Base-by-base conservation (phyloP, 495 filamentous ascomycete genomes). In the Trichoderma orchidacearum region DNA sequence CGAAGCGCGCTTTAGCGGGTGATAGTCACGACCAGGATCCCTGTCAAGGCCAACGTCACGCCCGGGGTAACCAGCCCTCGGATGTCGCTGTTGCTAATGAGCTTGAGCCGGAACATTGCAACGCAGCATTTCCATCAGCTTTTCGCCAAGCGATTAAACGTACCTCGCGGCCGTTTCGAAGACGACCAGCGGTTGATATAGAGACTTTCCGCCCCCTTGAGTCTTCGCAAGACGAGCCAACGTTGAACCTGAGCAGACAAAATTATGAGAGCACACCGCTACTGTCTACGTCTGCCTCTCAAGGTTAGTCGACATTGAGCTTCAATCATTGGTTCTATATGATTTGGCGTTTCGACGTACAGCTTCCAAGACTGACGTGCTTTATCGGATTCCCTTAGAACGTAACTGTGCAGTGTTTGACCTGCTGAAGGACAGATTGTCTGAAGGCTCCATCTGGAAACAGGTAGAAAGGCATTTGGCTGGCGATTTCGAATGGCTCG, bases 401-500 rank as follows among this genome's bases (percentile, higher is more conserved):
- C 41, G 18, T 8, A 25, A 25, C 18, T 18, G 21, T 27, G 41
- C 23, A 48, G 18, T 48, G 8, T 48, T 25, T 23, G 56, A 58
- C 12, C 52, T 55, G 15, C 23, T 36, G 17, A 53, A 30, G 27
- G 56, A 50, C 54, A 62, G 21, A 13, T 8, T 48, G 23, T 3
- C 18, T 23, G 41, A 48, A 23, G 8, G 41, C 8, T 25, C 41
- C 21, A 25, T 48, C 41, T 48, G 41, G 41, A 9, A 63, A 17
- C 64, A 67, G 58, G 23, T 59, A 12, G 56, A 57, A n/a, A 76
- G 75, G 62, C 74, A 77, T 64, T 70, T 72, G 59, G 68, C 72
- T 69, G 74, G 77, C 70, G 70, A 73, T 64, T 80, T 71, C 60
- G 69, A 76, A 54, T 75, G 71, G 64, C 60, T 76, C 53, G 58